Evolutionary conservation across 2,329 filamentous ascomycete genomes (phyloP).

Genomic region (Zarea fungicola): DNA sequence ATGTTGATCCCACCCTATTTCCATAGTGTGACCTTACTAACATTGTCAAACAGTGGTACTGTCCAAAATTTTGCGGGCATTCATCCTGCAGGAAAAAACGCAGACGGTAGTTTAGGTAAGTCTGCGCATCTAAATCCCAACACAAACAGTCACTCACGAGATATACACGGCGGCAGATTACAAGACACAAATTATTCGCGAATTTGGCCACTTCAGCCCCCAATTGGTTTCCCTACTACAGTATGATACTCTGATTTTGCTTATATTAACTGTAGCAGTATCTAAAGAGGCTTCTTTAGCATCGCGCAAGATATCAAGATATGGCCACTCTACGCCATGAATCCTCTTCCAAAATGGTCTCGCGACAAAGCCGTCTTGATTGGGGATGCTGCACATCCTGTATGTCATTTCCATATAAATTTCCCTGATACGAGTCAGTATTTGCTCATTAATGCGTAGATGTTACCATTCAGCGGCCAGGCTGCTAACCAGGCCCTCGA

Average conservation of each 20-base stretch:
- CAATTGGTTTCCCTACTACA: slow-evolving; percentile 1
- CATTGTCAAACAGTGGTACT: background rate
- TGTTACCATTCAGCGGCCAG: slow-evolving; percentile 14
- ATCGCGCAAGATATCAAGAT: slow-evolving; percentile 3
- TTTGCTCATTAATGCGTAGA: background rate
- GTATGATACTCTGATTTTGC: background rate
- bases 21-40: background rate
- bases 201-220: slow-evolving; percentile 11
- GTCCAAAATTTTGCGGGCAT: slow-evolving; percentile 14
- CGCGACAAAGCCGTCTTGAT: slow-evolving; percentile 9
- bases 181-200: slow-evolving; percentile 4
- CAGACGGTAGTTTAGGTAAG: background rate
- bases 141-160: background rate
- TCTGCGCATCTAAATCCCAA: background rate
- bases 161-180: background rate
- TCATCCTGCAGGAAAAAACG: background rate
- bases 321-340: slow-evolving; percentile 11
- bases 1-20: background rate
- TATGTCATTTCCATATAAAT: background rate
- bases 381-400: slow-evolving; percentile 13
- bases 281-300: background rate
- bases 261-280: background rate
- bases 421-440: background rate
- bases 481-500: slow-evolving; percentile 13
- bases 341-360: slow-evolving; percentile 8